Percentiles rank a stretch among this genome's conserved stretches.
These are phyloP conservation scores for Ceratobasidium sp. DNA, from an alignment of 1,284 basidiomycete species.

Conservation along the genomic window DNA sequence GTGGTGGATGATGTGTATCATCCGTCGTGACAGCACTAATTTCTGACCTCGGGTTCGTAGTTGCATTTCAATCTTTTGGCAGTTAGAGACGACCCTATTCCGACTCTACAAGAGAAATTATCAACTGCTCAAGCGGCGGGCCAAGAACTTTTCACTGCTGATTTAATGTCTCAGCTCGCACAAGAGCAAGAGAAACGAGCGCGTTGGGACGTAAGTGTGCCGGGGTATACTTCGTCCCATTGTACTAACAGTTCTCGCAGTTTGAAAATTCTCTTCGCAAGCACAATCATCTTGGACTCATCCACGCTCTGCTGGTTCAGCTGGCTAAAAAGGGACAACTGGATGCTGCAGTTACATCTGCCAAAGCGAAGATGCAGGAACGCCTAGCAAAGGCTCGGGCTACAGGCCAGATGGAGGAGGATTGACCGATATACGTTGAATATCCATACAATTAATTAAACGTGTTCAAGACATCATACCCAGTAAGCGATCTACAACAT, in stretches of 20 bases:
- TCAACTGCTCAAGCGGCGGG: constrained; percentile 56
- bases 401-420: constrained; percentile 22
- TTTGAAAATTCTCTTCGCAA: constrained; percentile 82
- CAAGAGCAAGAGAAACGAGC: constrained; percentile 79
- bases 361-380: constrained; percentile 49
- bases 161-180: constrained; percentile 66
- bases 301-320: constrained; percentile 70
- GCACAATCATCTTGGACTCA: constrained; percentile 83
- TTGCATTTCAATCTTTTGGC: constrained; percentile 91
- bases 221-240: constrained; percentile 46
- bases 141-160: constrained; percentile 55
- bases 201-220: constrained; percentile 74
- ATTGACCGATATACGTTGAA: not conserved
- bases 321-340: constrained; percentile 66
- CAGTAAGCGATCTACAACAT: constrained; percentile 2
- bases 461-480: not conserved
- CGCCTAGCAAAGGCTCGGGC: constrained; percentile 44
- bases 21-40: not conserved
- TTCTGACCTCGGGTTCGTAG: constrained; percentile 52
- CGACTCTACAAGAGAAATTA: constrained; percentile 66
- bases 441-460: not conserved
- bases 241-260: constrained; percentile 50
- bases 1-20: not conserved
- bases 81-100: constrained; percentile 79
- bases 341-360: constrained; percentile 51